A percentile compares a stretch with the other conserved stretches of the same genome.
Evolutionary conservation across 306 rosid genomes (phyloP).

Genomic region (Ziziphus jujuba): DNA sequence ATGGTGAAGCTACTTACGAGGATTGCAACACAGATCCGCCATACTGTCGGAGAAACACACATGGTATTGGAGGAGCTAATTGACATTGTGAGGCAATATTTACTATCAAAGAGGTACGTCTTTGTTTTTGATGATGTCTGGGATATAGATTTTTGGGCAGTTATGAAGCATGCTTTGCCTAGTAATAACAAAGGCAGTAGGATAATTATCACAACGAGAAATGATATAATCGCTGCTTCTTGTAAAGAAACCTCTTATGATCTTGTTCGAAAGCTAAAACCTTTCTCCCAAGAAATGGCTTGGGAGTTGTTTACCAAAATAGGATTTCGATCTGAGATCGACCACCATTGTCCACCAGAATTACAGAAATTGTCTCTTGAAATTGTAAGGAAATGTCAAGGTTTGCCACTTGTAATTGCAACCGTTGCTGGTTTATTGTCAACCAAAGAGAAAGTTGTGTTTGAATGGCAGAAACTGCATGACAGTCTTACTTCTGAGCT

Average conservation of each 20-base stretch:
- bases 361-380: neutral
- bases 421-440: slow-evolving; percentile 8
- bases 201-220: slow-evolving; percentile 16
- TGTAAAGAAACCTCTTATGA: neutral
- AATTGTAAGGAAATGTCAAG: slow-evolving; percentile 7
- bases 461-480: slow-evolving; percentile 7
- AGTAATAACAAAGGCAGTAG: neutral
- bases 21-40: neutral
- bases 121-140: slow-evolving; percentile 20
- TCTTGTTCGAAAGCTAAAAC: neutral
- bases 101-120: slow-evolving; percentile 8
- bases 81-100: neutral
- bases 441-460: neutral
- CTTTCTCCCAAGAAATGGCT: neutral
- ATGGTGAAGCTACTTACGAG: neutral
- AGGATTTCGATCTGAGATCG: neutral
- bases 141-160: neutral
- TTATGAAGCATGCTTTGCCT: slow-evolving; percentile 5
- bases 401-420: slow-evolving; percentile 10
- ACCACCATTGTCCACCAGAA: neutral
- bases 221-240: neutral
- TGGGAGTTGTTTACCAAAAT: slow-evolving; percentile 6
- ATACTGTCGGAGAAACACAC: no score
- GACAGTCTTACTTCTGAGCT: neutral
- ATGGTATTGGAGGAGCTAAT: neutral